Percentiles rank a stretch among this genome's conserved stretches.
phyloP scores from a whole-genome alignment of 108 stramenopile genomes.

The Fistulifera solaris region DNA sequence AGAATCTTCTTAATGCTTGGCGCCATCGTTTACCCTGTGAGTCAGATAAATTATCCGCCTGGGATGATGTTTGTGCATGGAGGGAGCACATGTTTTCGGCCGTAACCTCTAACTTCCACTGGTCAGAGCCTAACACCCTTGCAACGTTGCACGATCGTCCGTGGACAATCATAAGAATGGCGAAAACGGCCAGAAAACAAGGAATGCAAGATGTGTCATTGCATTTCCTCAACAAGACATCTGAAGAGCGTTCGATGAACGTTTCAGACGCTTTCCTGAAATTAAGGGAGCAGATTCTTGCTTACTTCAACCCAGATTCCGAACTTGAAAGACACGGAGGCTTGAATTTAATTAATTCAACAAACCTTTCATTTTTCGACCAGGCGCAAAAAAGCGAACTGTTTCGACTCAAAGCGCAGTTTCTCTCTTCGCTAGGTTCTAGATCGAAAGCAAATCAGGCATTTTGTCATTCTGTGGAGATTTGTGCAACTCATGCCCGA shows the following conservation, averaged over 20 bases:
- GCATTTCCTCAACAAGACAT: slow-evolving; percentile 44
- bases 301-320: slow-evolving; percentile 46
- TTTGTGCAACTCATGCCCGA: slow-evolving; percentile 79
- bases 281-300: slow-evolving; percentile 89
- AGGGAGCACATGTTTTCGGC: slow-evolving; percentile 75
- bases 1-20: slow-evolving; percentile 85
- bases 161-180: slow-evolving; percentile 80
- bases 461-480: slow-evolving; percentile 85
- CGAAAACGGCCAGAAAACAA: slow-evolving; percentile 85
- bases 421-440: slow-evolving; percentile 59
- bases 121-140: slow-evolving; percentile 69
- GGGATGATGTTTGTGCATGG: slow-evolving; percentile 90
- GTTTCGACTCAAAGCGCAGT: slow-evolving; percentile 84
- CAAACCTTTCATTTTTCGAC: slow-evolving; percentile 90
- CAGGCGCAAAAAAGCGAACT: slow-evolving; percentile 80
- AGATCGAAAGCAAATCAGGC: slow-evolving; percentile 82
- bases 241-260: slow-evolving; percentile 65
- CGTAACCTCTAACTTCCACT: slow-evolving; percentile 69
- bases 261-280: slow-evolving; percentile 85
- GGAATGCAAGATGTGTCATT: slow-evolving; percentile 55
- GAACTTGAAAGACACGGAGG: slow-evolving; percentile 70
- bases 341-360: slow-evolving; percentile 88
- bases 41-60: slow-evolving; percentile 74
- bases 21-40: slow-evolving; percentile 85
- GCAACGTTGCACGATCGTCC: slow-evolving; percentile 90